Conservation (phyloP, 2,329 filamentous ascomycete species). For the Phialocephala sp. region DNA sequence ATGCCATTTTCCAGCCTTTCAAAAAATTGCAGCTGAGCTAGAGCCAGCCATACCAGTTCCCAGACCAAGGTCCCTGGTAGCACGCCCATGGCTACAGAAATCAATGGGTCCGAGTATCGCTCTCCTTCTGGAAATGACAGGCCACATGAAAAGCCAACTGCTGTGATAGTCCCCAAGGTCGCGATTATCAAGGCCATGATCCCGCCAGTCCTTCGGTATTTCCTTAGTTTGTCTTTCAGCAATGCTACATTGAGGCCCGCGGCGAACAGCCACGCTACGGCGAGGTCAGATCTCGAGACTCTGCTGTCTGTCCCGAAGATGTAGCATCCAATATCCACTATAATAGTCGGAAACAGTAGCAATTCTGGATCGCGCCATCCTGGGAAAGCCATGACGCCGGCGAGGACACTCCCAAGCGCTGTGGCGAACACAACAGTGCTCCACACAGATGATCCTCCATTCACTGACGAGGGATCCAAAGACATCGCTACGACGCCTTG, state of each 20-base stretch:
- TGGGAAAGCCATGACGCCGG: background rate
- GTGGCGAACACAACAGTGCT: background rate
- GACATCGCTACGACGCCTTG: background rate
- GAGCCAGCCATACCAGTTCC: background rate
- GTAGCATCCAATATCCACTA: background rate
- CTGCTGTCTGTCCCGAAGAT: background rate
- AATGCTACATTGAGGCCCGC: background rate
- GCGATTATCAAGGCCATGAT: constrained; percentile 1
- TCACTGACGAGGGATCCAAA: background rate
- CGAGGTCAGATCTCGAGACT: background rate
- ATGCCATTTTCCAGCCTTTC: too few species aligned
- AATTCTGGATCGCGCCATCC: background rate
- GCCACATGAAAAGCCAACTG: background rate
- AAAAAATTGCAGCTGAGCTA: background rate
- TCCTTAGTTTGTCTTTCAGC: background rate
- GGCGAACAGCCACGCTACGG: background rate
- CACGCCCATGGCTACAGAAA: background rate
- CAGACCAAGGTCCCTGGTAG: background rate
- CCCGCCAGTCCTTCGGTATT: background rate
- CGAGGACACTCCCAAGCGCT: background rate
- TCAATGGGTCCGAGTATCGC: background rate
- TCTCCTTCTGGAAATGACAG: background rate
- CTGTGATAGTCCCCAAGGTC: background rate
- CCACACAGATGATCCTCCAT: background rate
- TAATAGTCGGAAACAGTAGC: background rate